phyloP scores from a whole-genome alignment of 2,329 filamentous ascomycete genomes.

The Trichoderma sp. region DNA sequence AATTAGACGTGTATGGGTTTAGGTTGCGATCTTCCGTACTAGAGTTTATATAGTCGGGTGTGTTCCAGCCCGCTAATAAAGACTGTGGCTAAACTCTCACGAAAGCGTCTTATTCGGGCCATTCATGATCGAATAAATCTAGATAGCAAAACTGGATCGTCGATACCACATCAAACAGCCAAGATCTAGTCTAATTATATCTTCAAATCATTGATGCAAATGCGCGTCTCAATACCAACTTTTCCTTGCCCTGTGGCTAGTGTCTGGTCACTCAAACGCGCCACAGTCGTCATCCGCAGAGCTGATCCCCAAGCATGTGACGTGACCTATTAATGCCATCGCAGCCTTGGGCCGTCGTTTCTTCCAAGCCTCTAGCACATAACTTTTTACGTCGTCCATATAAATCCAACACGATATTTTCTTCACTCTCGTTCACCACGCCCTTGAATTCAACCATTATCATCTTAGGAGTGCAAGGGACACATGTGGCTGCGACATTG shows the following conservation, averaged over 20 bases:
- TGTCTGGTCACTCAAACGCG: not conserved
- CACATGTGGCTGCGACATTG: not conserved
- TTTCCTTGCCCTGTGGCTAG: slow-evolving; percentile 11
- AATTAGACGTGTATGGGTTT: not conserved
- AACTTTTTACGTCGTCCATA: not conserved
- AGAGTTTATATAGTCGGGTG: not conserved
- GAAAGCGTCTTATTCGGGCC: not conserved
- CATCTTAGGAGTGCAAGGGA: not conserved
- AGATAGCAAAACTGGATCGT: not conserved
- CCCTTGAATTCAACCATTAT: not conserved
- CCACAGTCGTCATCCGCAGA: slow-evolving; percentile 14
- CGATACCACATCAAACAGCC: not conserved
- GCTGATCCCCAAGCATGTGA: slow-evolving; percentile 19
- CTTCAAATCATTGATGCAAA: not conserved
- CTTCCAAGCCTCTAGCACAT: not conserved
- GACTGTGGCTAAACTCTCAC: not conserved
- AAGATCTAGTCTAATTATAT: not conserved
- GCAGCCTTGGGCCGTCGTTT: not conserved
- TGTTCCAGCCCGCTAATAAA: not conserved
- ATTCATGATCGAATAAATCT: not conserved
- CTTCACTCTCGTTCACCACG: not conserved
- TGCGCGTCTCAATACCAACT: not conserved
- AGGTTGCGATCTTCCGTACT: not conserved
- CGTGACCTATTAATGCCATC: not conserved
- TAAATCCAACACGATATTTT: too few relatives aligned